Percentiles rank a stretch among this genome's conserved stretches.
phyloP scores from a whole-genome alignment of 805 yeast species.

The Kluyveromyces lactis region DNA sequence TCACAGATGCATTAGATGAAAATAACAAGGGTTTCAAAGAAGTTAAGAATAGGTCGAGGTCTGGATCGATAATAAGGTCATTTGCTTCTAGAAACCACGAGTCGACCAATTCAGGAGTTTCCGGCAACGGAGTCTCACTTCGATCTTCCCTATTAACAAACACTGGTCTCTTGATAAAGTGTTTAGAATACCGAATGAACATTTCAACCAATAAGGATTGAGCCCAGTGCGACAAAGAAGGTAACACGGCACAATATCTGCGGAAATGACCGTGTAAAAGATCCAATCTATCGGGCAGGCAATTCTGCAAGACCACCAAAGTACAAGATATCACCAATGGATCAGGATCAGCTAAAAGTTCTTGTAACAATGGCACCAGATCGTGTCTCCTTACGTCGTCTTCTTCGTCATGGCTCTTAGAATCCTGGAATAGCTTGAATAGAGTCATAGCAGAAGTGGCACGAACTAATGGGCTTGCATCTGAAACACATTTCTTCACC shows the following conservation, averaged over 20 bases:
- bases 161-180: constrained; percentile 49
- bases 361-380: constrained; percentile 40
- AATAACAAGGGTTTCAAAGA: constrained; percentile 39
- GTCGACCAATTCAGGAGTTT: constrained; percentile 19
- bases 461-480: constrained; percentile 71
- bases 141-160: constrained; percentile 7
- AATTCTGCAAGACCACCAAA: constrained; percentile 43
- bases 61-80: constrained; percentile 43
- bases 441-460: constrained; percentile 72
- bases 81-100: constrained; percentile 27
- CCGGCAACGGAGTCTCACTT: constrained; percentile 33
- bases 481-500: constrained; percentile 57
- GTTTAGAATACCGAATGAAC: constrained; percentile 57
- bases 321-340: constrained; percentile 64
- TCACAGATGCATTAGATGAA: constrained; percentile 50
- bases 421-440: constrained; percentile 41
- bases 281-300: constrained; percentile 51
- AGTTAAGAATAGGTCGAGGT: constrained; percentile 46
- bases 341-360: constrained; percentile 57
- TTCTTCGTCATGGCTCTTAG: constrained; percentile 34
- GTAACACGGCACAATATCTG: constrained; percentile 40
- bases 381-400: constrained; percentile 25
- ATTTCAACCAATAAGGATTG: constrained; percentile 52
- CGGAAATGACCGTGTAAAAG: constrained; percentile 66
- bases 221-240: constrained; percentile 64